A percentile compares a stretch with the other conserved stretches of the same genome.
Evolutionary conservation across 2,329 filamentous ascomycete genomes (phyloP).

Genomic region (Aquanectria penicillioides): DNA sequence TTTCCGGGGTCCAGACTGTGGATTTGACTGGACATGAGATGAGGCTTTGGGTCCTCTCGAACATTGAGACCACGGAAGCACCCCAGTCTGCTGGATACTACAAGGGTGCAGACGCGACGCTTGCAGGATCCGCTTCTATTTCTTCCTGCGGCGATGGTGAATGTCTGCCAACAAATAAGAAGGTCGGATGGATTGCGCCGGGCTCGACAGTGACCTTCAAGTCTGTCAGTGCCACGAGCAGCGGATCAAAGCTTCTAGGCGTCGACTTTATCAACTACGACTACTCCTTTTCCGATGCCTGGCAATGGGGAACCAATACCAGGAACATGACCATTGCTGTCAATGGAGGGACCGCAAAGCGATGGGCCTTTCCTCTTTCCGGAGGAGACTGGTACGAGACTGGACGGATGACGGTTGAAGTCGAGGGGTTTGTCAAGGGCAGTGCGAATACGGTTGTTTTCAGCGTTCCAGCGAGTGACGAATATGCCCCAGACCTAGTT

Average conservation of each 20-base stretch:
- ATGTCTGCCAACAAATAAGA: conserved; percentile 55
- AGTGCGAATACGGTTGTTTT: conserved; percentile 51
- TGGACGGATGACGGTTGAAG: conserved; percentile 54
- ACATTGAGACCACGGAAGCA: conserved; percentile 39
- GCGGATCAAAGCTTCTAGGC: conserved; percentile 52
- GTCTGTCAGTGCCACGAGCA: conserved; percentile 41
- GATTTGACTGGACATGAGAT: conserved; percentile 52
- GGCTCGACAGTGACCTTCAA: conserved; percentile 50
- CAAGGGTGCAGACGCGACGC: conserved; percentile 47
- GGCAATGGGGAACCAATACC: conserved; percentile 57
- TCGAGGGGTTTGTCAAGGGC: conserved; percentile 57
- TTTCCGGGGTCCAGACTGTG: conserved; percentile 46
- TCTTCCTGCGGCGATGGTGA: conserved; percentile 48
- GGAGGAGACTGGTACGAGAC: conserved; percentile 62
- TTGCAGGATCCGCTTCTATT: conserved; percentile 48
- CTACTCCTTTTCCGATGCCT: conserved; percentile 52
- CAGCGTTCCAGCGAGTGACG: conserved; percentile 34
- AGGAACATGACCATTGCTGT: conserved; percentile 60
- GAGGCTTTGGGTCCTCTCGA: conserved; percentile 50
- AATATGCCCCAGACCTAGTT: conserved; percentile 54
- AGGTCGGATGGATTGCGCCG: conserved; percentile 51
- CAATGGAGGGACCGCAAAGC: conserved; percentile 53
- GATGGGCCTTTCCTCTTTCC: conserved; percentile 61
- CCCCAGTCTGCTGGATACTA: conserved; percentile 50
- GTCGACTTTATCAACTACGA: conserved; percentile 65